Evolutionary conservation across 108 stramenopile genomes (phyloP).

Genomic region (Skeletonema tropicum): DNA sequence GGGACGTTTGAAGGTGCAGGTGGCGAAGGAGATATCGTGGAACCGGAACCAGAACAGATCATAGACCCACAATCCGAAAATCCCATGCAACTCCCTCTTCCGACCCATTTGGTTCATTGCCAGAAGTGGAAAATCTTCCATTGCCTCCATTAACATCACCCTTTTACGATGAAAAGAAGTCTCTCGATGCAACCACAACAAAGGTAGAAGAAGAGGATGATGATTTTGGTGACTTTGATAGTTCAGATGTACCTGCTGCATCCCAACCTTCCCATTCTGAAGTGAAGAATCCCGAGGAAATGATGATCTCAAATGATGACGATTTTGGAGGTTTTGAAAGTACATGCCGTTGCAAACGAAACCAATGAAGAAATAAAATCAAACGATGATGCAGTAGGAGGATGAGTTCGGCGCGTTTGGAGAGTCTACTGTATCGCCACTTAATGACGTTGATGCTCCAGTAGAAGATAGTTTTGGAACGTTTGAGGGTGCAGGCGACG

Average conservation of each 20-base stretch:
- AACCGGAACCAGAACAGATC: neutral
- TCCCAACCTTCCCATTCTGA: neutral
- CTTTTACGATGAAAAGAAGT: neutral
- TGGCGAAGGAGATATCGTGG: neutral
- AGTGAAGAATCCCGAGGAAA: neutral
- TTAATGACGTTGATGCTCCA: constrained; percentile 5
- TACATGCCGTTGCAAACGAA: neutral
- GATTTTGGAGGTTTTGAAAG: neutral
- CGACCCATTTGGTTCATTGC: constrained; percentile 21
- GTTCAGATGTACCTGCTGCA: neutral
- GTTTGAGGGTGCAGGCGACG: constrained; percentile 37
- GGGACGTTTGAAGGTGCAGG: constrained; percentile 41
- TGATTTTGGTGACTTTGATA: constrained; percentile 4
- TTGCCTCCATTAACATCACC: neutral
- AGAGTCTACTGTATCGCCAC: neutral
- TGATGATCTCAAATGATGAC: neutral
- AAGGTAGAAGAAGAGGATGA: neutral
- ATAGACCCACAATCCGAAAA: neutral
- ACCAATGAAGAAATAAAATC: neutral
- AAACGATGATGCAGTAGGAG: neutral
- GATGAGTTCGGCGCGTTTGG: neutral
- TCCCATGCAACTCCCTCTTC: neutral
- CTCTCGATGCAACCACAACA: neutral
- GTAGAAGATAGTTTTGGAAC: constrained; percentile 27
- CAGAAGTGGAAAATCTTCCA: constrained; percentile 6